Evolutionary conservation across 352 stramenopile species (phyloP).

Genomic region (Phytophthora sp.): DNA sequence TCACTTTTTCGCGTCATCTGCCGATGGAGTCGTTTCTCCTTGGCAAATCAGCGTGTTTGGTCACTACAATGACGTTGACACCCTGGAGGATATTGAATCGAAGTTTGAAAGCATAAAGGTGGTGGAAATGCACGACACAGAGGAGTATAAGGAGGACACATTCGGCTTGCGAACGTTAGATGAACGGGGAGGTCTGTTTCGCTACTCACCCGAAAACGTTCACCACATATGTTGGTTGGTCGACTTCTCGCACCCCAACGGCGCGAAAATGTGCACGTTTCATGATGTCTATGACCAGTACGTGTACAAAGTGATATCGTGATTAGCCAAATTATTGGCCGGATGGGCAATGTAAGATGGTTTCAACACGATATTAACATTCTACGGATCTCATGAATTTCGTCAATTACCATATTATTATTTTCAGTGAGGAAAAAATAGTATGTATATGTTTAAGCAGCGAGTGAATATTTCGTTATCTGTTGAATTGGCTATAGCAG

Average conservation of each 20-base stretch:
- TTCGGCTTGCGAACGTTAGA: conserved; percentile 42
- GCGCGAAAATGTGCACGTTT: conserved; percentile 16
- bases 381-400: too few species aligned
- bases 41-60: conserved; percentile 47
- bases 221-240: conserved; percentile 26
- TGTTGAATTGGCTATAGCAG: too few species aligned
- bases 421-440: too few species aligned
- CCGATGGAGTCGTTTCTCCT: conserved; percentile 42
- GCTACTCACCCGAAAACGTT: conserved; percentile 1
- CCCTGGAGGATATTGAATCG: conserved; percentile 32
- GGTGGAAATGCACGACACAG: conserved; percentile 37
- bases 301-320: conserved; percentile 30
- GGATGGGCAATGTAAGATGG: too few species aligned
- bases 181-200: conserved; percentile 27
- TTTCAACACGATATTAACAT: too few species aligned
- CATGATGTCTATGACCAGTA: conserved; percentile 24
- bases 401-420: too few species aligned
- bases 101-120: conserved; percentile 37
- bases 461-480: too few species aligned
- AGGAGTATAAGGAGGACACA: conserved; percentile 39
- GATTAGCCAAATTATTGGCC: too few species aligned
- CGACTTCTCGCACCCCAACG: conserved; percentile 20
- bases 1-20: conserved; percentile 54
- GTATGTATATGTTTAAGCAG: too few species aligned
- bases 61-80: conserved; percentile 44